Evolutionary conservation across 2,329 filamentous ascomycete genomes (phyloP).

Genomic region (Chrysosporium keratinophilum): DNA sequence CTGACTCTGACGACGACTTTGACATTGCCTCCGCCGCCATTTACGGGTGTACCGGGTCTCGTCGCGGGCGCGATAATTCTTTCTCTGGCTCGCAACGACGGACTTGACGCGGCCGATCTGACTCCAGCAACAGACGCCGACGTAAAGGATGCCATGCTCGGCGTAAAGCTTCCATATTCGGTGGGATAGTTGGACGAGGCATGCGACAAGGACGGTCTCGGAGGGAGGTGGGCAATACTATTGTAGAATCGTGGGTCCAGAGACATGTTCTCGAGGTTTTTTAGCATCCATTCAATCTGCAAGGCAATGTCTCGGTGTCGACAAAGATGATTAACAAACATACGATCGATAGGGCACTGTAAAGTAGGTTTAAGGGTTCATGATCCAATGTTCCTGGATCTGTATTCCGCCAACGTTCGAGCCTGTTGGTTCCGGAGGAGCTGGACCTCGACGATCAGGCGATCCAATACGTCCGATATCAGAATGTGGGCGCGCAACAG

Average conservation of each 20-base stretch:
- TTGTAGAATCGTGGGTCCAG: slow-evolving; percentile 34
- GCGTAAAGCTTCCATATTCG: slow-evolving; percentile 28
- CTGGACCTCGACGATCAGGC: too few species aligned
- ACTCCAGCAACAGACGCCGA: slow-evolving; percentile 29
- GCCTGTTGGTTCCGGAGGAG: too few species aligned
- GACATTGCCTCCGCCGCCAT: slow-evolving; percentile 59
- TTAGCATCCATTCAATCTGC: slow-evolving; percentile 33
- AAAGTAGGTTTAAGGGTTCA: slow-evolving; percentile 4
- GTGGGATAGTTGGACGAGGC: slow-evolving; percentile 9
- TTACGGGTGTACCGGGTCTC: slow-evolving; percentile 33
- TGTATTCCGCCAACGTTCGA: background rate
- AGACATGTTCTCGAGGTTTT: slow-evolving; percentile 31
- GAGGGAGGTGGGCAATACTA: slow-evolving; percentile 13
- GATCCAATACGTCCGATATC: background rate
- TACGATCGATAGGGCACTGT: slow-evolving; percentile 18
- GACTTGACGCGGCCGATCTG: slow-evolving; percentile 62
- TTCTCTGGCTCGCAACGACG: slow-evolving; percentile 64
- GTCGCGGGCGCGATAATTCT: slow-evolving; percentile 47
- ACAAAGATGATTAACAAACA: slow-evolving; percentile 30
- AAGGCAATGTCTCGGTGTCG: slow-evolving; percentile 33
- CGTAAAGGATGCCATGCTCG: slow-evolving; percentile 27
- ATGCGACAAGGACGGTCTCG: slow-evolving; percentile 9
- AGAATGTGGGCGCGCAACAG: background rate
- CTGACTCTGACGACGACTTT: slow-evolving; percentile 71
- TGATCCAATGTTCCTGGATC: slow-evolving; percentile 2